Conservation (phyloP, 2,329 filamentous ascomycete species). For the Colletotrichum spaethianum region DNA sequence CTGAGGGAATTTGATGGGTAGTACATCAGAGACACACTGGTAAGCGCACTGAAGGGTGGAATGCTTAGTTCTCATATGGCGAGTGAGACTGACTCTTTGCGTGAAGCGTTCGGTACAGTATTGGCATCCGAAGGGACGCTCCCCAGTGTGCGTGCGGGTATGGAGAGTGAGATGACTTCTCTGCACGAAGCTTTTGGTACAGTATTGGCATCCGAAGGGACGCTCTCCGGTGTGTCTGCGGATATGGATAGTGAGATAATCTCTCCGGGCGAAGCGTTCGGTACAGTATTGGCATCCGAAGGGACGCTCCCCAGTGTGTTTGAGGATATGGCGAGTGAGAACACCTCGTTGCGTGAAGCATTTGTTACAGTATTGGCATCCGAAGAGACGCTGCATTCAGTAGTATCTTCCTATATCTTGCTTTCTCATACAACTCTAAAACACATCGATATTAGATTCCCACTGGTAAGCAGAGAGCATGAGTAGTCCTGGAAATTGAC, state of each 20-base stretch:
- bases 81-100: not conserved
- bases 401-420: not conserved
- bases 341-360: not conserved
- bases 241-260: not conserved
- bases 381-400: not conserved
- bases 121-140: not conserved
- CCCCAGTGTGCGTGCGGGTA: not conserved
- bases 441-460: not conserved
- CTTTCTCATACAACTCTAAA: not conserved
- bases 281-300: not conserved
- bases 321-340: not conserved
- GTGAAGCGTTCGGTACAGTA: not conserved
- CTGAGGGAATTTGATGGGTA: too few species aligned
- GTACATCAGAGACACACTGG: too few species aligned
- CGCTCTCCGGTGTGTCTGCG: not conserved
- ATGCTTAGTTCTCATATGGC: not conserved
- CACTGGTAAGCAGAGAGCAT: not conserved
- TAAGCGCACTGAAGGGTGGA: too few species aligned
- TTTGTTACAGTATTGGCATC: not conserved
- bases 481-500: not conserved
- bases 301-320: not conserved
- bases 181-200: not conserved
- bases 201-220: not conserved
- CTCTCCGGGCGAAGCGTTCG: not conserved
- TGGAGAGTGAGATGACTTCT: not conserved